These are phyloP conservation scores for Elongisporangium prolatum DNA, from an alignment of 352 stramenopile species.

Conservation along the genomic window DNA sequence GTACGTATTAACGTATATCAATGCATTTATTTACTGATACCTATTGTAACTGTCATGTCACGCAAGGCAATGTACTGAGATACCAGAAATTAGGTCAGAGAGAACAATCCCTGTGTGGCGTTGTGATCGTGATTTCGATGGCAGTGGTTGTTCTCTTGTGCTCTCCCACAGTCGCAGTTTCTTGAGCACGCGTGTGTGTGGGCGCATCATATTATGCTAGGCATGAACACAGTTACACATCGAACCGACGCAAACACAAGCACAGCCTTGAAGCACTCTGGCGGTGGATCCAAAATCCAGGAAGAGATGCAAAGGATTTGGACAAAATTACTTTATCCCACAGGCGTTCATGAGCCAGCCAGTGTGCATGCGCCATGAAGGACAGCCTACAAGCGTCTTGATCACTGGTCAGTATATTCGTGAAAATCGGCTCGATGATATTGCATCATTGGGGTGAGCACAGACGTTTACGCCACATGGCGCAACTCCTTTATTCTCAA, in stretches of 20 bases:
- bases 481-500: background rate
- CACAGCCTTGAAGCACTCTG: conserved; percentile 11
- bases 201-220: background rate
- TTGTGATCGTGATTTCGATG: background rate
- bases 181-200: background rate
- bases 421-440: too few species aligned
- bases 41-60: background rate
- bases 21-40: background rate
- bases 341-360: too few species aligned
- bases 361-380: too few species aligned
- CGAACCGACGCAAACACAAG: background rate
- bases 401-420: too few species aligned
- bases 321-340: too few species aligned
- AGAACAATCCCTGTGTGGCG: background rate
- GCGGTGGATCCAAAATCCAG: conserved; percentile 11
- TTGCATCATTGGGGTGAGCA: background rate
- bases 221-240: background rate
- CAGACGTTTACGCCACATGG: background rate
- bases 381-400: background rate
- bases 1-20: background rate
- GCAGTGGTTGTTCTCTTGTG: background rate
- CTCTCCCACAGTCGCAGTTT: background rate
- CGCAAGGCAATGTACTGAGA: background rate
- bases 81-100: background rate
- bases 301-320: conserved; percentile 13